Evolutionary conservation across 192 early-diverging fungal genomes (phyloP).

Genomic region (Gryganskiella cystojenkinii): DNA sequence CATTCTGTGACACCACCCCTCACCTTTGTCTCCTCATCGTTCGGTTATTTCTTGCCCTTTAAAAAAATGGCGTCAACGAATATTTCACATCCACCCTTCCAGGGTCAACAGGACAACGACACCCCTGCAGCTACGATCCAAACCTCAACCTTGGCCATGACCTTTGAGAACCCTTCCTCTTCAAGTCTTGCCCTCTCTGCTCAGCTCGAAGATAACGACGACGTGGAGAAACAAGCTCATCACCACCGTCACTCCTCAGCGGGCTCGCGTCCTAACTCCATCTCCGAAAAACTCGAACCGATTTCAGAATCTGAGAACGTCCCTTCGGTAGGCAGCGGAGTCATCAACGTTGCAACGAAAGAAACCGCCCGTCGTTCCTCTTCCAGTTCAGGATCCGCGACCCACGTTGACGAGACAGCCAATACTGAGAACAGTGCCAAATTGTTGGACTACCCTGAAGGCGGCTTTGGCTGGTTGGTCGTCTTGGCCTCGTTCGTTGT

Average conservation of each 20-base stretch:
- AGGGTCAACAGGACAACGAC: no score
- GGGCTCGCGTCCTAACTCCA: no score
- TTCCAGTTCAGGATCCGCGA: not conserved
- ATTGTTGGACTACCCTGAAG: slow-evolving; percentile 54
- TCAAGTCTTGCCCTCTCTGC: slow-evolving; percentile 18
- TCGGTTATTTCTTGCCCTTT: no score
- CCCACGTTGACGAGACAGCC: slow-evolving; percentile 5
- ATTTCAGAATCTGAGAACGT: slow-evolving; percentile 7
- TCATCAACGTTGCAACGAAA: not conserved
- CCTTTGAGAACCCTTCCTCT: slow-evolving; percentile 35
- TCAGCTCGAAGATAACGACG: not conserved
- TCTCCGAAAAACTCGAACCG: no score
- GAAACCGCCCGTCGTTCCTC: not conserved
- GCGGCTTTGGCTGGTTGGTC: slow-evolving; percentile 57
- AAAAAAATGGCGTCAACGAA: no score
- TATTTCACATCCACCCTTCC: no score
- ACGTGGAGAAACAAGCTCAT: not conserved
- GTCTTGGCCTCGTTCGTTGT: slow-evolving; percentile 56
- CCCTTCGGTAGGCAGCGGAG: slow-evolving; percentile 18
- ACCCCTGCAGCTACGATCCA: no score
- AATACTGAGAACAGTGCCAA: slow-evolving; percentile 1
- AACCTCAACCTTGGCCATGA: slow-evolving; percentile 26
- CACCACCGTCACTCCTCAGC: not conserved
- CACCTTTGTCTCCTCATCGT: no score
- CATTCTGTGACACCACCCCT: no score